phyloP scores from a whole-genome alignment of 202 grass and related monocot genomes.

The Dendrocalamus latiflorus region DNA sequence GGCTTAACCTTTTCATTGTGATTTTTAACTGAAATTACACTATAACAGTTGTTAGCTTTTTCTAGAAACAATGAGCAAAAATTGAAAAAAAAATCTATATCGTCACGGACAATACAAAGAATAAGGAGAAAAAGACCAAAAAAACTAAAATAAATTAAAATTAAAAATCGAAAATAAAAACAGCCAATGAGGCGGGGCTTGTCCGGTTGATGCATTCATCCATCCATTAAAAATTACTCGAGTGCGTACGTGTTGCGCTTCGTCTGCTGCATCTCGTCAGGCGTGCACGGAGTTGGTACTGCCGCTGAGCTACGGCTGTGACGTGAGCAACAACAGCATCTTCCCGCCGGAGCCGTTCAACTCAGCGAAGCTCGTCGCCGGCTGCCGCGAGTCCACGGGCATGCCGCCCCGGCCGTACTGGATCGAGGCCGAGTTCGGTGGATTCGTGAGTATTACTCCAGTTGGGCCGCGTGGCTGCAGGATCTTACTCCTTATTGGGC shows the following conservation, averaged over 20 bases:
- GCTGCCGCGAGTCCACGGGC: not conserved
- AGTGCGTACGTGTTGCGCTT: not conserved
- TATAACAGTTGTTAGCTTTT: too few relatives aligned
- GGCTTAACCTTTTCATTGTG: too few relatives aligned
- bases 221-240: not conserved
- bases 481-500: not conserved
- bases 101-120: too few relatives aligned
- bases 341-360: not conserved
- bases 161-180: too few relatives aligned
- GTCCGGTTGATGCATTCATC: too few relatives aligned
- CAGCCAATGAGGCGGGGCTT: too few relatives aligned
- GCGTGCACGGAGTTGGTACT: not conserved
- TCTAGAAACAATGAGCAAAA: too few relatives aligned
- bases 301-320: not conserved
- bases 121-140: too few relatives aligned
- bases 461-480: not conserved
- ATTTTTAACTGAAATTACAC: too few relatives aligned
- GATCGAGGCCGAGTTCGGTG: slow-evolving; percentile 56
- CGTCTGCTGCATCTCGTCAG: not conserved
- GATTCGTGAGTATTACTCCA: slow-evolving; percentile 33
- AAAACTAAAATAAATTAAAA: too few relatives aligned
- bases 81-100: too few relatives aligned
- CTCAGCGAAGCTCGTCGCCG: not conserved
- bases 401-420: slow-evolving; percentile 38
- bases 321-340: not conserved